Evolutionary conservation across 1,284 basidiomycete species (phyloP), one percentile per base, ranked within the genome.

Genomic region (Cutaneotrichosporon dermatis): DNA sequence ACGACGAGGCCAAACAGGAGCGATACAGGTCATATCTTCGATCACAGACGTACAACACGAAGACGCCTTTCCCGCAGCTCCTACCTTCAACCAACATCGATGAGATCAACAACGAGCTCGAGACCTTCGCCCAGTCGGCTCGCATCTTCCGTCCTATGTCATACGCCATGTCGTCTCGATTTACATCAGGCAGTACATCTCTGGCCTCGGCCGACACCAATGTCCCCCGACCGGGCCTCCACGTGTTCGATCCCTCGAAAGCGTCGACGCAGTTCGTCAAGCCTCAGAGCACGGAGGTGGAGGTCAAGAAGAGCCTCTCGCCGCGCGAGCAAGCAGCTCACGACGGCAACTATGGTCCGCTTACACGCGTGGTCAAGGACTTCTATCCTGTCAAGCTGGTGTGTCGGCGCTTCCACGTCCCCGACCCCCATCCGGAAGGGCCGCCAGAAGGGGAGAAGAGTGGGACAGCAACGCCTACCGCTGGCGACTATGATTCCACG

Each of bases 391-490:
- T 84, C 16, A 83, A 83, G 61, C 78, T 98, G 56, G 80, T 99
- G 13, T 97, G 92, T 79, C 96, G 94, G 76, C 85, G 95, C 15
- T 96, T 98, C 74, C 89, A 90, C 0, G 88, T 97, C 42, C 88
- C 88, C 66, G 90, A 94, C 72, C 94, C 87, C 2, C 84, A 87
- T 65, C 84, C 84, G 0, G 80, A 81, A 51, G 80, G 80, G 7
- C 69, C 70, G 6, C 70, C 69, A 1, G 66, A 57, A 35, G 61
- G 48, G 2, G 15, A 42, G 10, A 42, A 43, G 11, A 60, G 63
- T n/a, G 61, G 61, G 13, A 16, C 59, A 1, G 45, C 55, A 2
- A 60, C 60, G 0, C 60, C 64, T 25, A 57, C 58, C n/a, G 67
- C 58, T 37, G 73, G 72, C 51, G 39, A n/a, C 5, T 39, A 41